These are phyloP conservation scores for Candida sanyiensis DNA, from an alignment of 805 yeast genomes.

Conservation along the genomic window DNA sequence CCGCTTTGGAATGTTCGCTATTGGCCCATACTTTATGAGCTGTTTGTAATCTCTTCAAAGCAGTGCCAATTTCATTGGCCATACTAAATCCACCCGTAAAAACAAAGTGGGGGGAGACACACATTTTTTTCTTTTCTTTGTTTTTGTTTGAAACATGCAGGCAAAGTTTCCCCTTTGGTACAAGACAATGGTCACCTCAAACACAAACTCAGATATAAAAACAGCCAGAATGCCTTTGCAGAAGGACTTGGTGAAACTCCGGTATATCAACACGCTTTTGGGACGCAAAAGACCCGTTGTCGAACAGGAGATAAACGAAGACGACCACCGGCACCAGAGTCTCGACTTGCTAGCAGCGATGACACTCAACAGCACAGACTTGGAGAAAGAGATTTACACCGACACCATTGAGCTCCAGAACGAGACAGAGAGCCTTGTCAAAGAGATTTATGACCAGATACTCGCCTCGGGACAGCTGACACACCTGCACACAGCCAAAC, in stretches of 20 bases:
- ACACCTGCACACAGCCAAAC: conserved; percentile 13
- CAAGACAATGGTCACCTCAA: conserved; percentile 4
- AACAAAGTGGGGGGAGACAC: no score
- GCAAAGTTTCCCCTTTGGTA: conserved; percentile 4
- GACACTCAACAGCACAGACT: conserved; percentile 12
- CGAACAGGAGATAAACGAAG: conserved; percentile 1
- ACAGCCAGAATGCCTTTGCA: not conserved
- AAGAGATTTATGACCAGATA: conserved; percentile 28
- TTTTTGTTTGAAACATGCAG: not conserved
- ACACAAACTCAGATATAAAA: not conserved
- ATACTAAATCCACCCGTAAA: no score
- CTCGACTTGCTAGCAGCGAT: conserved; percentile 15
- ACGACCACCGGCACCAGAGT: not conserved
- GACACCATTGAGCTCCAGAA: conserved; percentile 32
- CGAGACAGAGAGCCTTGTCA: conserved; percentile 28
- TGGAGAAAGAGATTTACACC: conserved; percentile 30
- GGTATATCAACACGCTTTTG: conserved; percentile 8
- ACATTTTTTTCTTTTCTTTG: no score
- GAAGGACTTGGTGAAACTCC: not conserved
- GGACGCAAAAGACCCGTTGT: conserved; percentile 12
- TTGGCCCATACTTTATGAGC: not conserved
- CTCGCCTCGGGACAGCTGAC: conserved; percentile 18
- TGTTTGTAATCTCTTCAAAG: no score
- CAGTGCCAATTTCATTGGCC: no score
- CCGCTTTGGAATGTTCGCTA: not conserved